Evolutionary conservation across 208 protist species (phyloP), one percentile per base, ranked within the genome.

Genomic region (Angomonas deanei): DNA sequence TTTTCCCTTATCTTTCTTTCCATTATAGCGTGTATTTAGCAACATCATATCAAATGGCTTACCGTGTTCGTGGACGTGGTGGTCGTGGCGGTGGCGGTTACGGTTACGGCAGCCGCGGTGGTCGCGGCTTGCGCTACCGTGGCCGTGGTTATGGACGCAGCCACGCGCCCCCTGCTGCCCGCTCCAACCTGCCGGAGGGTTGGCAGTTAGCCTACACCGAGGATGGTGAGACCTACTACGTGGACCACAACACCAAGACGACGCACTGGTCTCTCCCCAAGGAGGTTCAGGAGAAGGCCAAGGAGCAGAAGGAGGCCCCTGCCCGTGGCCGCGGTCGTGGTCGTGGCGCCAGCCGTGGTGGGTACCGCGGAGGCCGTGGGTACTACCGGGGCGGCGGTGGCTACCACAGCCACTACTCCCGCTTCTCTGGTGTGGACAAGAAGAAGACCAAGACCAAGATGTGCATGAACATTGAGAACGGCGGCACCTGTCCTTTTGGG

Each of bases 401-500:
- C 32, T 79, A 74, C 68, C 74, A 78, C 31, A 66, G 62, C 63
- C 56, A 56, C 61, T 64, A 72, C 23, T 80, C 80, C 50, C 77
- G 61, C 19, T 78, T 80, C 31, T 77, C 77, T 42, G 88, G 88
- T 32, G 92, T 95, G 63, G 88, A 95, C 69, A 75, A 75, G 21
- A 72, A 68, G 33, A 95, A 95, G 68, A 49, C 76, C 21, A 95
- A 95, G 77, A 95, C 88, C 33, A 95, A 95, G 75, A 92, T 95
- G 88, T 95, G 88, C 75, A 95, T 95, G 85, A 92, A 95, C 72
- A 90, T 92, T 27, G 77, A 92, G 64, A 91, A 82, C 48, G 83
- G 85, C 39, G 88, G 88, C 42, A 86, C 71, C 42, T 95, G 88
- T 73, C 86, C 85, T 0, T 95, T 76, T 73, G 88, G 88, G 31